A percentile compares a stretch with the other conserved stretches of the same genome.
phyloP scores from a whole-genome alignment of 176 grass and related monocot species.

The Pontederia crassipes region DNA sequence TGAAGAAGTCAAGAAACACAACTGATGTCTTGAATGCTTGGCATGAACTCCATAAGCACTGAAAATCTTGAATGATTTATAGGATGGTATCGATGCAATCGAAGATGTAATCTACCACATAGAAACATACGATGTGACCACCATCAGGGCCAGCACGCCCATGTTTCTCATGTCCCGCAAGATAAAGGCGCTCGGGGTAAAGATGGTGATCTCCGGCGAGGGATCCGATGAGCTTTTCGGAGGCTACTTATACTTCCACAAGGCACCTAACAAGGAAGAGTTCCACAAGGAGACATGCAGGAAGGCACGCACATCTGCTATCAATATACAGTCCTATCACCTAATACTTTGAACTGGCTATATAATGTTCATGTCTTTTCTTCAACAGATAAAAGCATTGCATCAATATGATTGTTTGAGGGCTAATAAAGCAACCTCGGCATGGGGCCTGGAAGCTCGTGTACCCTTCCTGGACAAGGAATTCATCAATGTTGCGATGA shows the following conservation, averaged over 20 bases:
- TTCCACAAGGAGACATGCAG: constrained; percentile 86
- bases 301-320: constrained; percentile 33
- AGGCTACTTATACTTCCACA: constrained; percentile 98
- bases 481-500: constrained; percentile 79
- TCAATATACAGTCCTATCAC: neutral
- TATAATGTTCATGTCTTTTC: neutral
- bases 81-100: constrained; percentile 98
- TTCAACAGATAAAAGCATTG: constrained; percentile 59
- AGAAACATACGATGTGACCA: constrained; percentile 90
- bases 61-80: neutral
- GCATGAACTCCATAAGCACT: neutral
- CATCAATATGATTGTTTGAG: constrained; percentile 92
- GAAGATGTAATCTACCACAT: constrained; percentile 94
- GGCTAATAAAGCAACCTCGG: constrained; percentile 87
- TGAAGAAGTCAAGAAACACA: neutral
- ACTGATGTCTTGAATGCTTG: neutral
- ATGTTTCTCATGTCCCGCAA: constrained; percentile 99
- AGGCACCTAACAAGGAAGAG: constrained; percentile 93
- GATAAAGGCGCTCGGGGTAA: constrained; percentile 90
- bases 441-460: constrained; percentile 86
- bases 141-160: constrained; percentile 88
- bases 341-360: neutral
- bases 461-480: constrained; percentile 99
- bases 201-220: constrained; percentile 97
- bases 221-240: constrained; percentile 92